Base-by-base conservation (phyloP, 371 early-diverging fungal species). In the Massospora cicadina region DNA sequence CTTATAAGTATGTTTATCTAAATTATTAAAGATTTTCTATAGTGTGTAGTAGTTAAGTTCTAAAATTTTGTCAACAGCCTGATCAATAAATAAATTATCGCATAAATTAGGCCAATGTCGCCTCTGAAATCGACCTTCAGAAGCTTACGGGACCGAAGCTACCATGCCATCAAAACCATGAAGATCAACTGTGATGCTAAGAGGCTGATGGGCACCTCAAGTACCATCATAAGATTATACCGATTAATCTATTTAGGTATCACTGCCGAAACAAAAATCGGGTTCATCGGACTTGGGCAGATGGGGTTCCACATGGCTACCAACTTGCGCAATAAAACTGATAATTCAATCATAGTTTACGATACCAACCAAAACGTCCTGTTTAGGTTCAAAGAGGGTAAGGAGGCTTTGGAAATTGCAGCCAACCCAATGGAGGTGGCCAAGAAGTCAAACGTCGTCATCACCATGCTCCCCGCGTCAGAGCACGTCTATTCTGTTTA, bases 211-310 rank as follows among this genome's bases (percentile, higher is more conserved):
- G 17, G 43, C 17, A 43, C 43, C 43, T 43, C 43, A 43, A 17
- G 43, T 43, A 43, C 5, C n/a, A 43, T 43, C 5, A 43, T 10
- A 43, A 10, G 17, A 10, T 10, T 43, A 43, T 43, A 5, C 5
- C 17, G 43, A 10, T 17, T 43, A 43, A 43, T 17, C 43, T 43
- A 10, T 17, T 43, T 43, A 43, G 43, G 5, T 5, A 43, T 43
- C 43, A 43, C 5, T 43, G 43, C 43, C 17, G 43, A 43, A 17
- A 43, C 43, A 43, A 43, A 43, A 17, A 77, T 88, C 63, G 98
- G 98, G 12, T 90, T 97, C 69, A 88, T 95, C 59, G 98, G 98
- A 10, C 81, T 97, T 29, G 98, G 98, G 5, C 89, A 92, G 73
- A 97, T 97, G 98, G 92, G 90, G 24, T 79, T 75, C 66, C 83